Evolutionary conservation across 768 basidiomycete genomes (phyloP), one percentile per base, ranked within the genome.

Genomic region (Auricularia sp.): DNA sequence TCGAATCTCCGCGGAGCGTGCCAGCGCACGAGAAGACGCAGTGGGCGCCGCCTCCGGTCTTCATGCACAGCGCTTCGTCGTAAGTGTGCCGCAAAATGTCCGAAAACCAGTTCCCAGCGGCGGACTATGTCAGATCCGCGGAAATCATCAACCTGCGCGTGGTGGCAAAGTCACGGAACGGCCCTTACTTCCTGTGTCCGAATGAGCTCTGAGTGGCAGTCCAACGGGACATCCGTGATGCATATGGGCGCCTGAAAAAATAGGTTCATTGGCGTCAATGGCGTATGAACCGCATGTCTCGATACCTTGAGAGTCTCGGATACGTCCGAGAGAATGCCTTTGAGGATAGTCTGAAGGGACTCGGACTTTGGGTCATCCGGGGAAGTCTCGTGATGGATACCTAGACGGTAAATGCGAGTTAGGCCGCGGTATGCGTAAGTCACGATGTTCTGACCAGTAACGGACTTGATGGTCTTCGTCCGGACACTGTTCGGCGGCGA

Each of bases 41-140:
- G 70, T 95, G 91, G 0, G 90, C 84, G 1, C 85, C 90, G 11
- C 80, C 83, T 62, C 78, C 78, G 23, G 78, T 84, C 68, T 83
- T 79, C 69, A 85, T 74, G 61, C 79, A 81, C 34, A 87, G 76
- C 0, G 82, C 80, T 64, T 88, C 88, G 64, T 92, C 90, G 68
- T 92, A 97, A 0, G 90, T 84, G 73, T 93, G 89, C 67, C 88
- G 77, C 51, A 92, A 72, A 42, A 94, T 83, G 72, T 96, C 93
- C 1, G 91, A 87, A 67, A 94, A 85, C 88, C 90, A 93, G 70
- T 96, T 90, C 16, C 82, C 84, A 18, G 83, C 79, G 3, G 86
- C 84, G 11, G 86, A 85, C 88, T 91, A 66, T 3, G 21, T 1
- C 33, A 36, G 64, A 36, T 36, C 18, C 33, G 8, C 10, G 8